Conservation (phyloP, 306 rosid species). For the Dalbergia oliveri region DNA sequence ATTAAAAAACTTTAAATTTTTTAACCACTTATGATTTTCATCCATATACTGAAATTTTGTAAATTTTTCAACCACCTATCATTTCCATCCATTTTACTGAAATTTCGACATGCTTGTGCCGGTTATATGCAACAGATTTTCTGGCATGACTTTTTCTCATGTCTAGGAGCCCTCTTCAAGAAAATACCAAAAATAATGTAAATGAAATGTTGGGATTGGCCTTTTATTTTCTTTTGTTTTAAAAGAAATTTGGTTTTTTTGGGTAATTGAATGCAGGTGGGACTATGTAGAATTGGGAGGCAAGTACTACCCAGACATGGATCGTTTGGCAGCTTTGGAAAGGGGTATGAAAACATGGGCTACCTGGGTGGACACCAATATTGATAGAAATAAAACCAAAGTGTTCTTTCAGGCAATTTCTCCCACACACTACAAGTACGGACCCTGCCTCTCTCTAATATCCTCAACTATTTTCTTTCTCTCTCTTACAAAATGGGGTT, state of each 20-base stretch:
- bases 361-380: conserved; percentile 75
- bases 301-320: conserved; percentile 72
- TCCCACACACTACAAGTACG: conserved; percentile 86
- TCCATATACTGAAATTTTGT: too few relatives aligned
- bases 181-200: too few relatives aligned
- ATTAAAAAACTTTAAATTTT: too few relatives aligned
- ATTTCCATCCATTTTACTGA: too few relatives aligned
- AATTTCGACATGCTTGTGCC: too few relatives aligned
- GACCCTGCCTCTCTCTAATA: conserved; percentile 36
- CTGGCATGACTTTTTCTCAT: too few relatives aligned
- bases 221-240: not conserved
- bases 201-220: too few relatives aligned
- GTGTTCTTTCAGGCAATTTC: conserved; percentile 83
- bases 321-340: conserved; percentile 77
- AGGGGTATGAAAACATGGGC: conserved; percentile 82
- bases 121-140: too few relatives aligned
- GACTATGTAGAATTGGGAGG: conserved; percentile 80
- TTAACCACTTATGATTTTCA: too few relatives aligned
- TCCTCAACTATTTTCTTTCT: conserved; percentile 12
- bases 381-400: conserved; percentile 65
- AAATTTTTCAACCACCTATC: too few relatives aligned
- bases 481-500: conserved; percentile 48
- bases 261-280: conserved; percentile 65
- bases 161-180: too few relatives aligned
- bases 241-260: not conserved